These are phyloP conservation scores for Pneumocystis oryctolagi DNA, from an alignment of 1,139 yeast species.

Conservation along the genomic window DNA sequence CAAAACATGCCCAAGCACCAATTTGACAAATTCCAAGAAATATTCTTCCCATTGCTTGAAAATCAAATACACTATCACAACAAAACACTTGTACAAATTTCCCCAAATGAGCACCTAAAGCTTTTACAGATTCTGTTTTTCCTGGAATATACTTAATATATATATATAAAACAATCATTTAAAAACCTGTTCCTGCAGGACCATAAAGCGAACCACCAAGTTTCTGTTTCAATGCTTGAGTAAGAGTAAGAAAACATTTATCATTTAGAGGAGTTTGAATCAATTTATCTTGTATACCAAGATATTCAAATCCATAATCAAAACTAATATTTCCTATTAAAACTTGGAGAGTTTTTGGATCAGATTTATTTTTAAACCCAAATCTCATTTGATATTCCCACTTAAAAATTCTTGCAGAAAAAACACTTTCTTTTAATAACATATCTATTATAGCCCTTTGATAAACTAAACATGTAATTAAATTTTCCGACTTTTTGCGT, in stretches of 20 bases:
- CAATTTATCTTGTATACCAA: conserved; percentile 59
- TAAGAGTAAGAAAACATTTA: conserved; percentile 50
- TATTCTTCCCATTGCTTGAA: conserved; percentile 62
- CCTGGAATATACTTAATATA: conserved; percentile 8
- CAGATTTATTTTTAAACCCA: conserved; percentile 18
- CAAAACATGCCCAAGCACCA: conserved; percentile 95
- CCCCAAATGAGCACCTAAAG: conserved; percentile 69
- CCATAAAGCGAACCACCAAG: conserved; percentile 91
- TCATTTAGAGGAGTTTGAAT: conserved; percentile 67
- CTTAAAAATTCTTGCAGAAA: conserved; percentile 19
- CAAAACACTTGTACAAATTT: conserved; percentile 71
- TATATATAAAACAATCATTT: background rate
- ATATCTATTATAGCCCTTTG: conserved; percentile 33
- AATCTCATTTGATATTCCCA: conserved; percentile 42
- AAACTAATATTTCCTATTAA: conserved; percentile 40
- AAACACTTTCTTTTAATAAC: conserved; percentile 19
- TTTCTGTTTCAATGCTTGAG: conserved; percentile 57
- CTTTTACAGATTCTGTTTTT: conserved; percentile 81
- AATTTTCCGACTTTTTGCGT: conserved; percentile 40
- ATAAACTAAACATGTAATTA: conserved; percentile 55
- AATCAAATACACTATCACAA: conserved; percentile 84
- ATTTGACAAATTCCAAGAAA: conserved; percentile 69
- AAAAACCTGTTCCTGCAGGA: conserved; percentile 88
- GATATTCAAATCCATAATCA: conserved; percentile 66
- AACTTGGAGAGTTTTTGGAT: conserved; percentile 32